A percentile compares a stretch with the other conserved stretches of the same genome.
Evolutionary conservation across 225 moss, liverwort and hornwort species (phyloP).

Genomic region (Pseudoscleropodium purum): DNA sequence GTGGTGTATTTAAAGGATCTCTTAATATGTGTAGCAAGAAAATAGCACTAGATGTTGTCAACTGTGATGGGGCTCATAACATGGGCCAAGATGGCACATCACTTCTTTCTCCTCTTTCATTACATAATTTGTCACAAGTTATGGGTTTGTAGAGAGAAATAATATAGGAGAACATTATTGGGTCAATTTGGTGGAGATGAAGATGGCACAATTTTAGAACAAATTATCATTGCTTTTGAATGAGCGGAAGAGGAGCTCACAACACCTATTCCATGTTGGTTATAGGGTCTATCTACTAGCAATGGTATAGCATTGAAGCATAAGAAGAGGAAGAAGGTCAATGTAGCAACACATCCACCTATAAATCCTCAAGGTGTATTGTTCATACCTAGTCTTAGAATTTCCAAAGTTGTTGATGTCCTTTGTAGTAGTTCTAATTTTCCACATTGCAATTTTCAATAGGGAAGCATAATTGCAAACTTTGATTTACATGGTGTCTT

Average conservation of each 20-base stretch:
- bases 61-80: accelerated
- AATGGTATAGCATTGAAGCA: background rate
- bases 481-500: background rate
- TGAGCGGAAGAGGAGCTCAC: accelerated
- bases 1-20: background rate
- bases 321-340: accelerated
- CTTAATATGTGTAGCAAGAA: background rate
- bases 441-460: background rate
- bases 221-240: background rate
- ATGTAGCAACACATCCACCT: accelerated
- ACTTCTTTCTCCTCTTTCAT: background rate
- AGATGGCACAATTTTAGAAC: background rate
- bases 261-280: accelerated
- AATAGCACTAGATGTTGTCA: accelerated
- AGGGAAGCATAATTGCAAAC: accelerated
- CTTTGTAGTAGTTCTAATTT: background rate
- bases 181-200: accelerated
- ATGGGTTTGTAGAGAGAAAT: background rate
- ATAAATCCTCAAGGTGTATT: background rate
- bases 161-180: accelerated
- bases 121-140: background rate
- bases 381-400: accelerated
- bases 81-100: accelerated
- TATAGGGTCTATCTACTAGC: accelerated
- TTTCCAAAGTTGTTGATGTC: accelerated